These are phyloP conservation scores for Termitomyces bulborhizus DNA, from an alignment of 768 basidiomycete species.

Conservation along the genomic window DNA sequence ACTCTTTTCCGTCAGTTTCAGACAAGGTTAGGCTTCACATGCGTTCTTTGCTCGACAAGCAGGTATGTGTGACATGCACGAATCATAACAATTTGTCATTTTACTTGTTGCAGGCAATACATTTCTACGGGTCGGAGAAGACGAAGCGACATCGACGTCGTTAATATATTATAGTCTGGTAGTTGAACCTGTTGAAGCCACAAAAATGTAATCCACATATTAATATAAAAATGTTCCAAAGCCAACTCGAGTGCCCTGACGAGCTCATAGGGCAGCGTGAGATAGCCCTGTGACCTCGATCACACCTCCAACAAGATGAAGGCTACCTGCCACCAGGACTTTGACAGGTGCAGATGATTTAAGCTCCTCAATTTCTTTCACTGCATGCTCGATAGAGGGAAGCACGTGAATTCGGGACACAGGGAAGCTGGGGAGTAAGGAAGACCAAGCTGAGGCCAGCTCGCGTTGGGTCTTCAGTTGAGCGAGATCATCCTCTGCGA, in stretches of 20 bases:
- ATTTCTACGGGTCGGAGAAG: constrained; percentile 40
- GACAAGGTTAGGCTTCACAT: constrained; percentile 33
- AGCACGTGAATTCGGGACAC: constrained; percentile 64
- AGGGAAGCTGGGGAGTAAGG: constrained; percentile 57
- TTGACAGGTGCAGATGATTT: constrained; percentile 27
- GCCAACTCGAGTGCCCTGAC: not conserved
- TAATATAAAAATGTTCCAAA: not conserved
- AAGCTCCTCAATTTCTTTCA: constrained; percentile 54
- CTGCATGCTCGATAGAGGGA: constrained; percentile 85
- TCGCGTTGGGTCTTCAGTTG: constrained; percentile 71
- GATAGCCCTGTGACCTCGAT: constrained; percentile 86
- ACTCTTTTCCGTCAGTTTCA: constrained; percentile 13
- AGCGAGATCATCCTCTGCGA: constrained; percentile 54
- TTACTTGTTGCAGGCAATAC: constrained; percentile 37
- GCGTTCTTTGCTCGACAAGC: constrained; percentile 47
- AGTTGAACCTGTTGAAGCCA: not conserved
- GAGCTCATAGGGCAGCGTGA: constrained; percentile 49
- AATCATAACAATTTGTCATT: not conserved
- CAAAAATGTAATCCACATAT: not conserved
- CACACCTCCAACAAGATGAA: constrained; percentile 91
- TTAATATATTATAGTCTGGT: not conserved
- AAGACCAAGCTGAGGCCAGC: constrained; percentile 68
- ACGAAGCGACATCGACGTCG: constrained; percentile 16
- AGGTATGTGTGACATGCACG: constrained; percentile 29
- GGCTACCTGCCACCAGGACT: constrained; percentile 86